These are phyloP conservation scores for Colletotrichum filicis DNA, from an alignment of 2,329 filamentous ascomycete genomes.

Conservation along the genomic window DNA sequence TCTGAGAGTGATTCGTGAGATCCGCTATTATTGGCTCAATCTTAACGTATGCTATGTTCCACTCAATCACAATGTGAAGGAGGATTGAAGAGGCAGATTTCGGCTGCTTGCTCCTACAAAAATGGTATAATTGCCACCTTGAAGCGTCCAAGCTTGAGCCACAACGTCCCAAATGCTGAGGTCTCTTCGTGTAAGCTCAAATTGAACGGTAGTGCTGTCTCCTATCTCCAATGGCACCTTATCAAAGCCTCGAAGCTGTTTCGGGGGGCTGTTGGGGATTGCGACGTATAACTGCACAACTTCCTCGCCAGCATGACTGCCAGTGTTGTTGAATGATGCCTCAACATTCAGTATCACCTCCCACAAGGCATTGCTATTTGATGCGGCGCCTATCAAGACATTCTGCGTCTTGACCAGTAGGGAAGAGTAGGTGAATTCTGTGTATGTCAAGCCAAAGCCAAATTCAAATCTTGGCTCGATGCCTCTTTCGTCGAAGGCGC, in stretches of 20 bases:
- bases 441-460: conserved; percentile 67
- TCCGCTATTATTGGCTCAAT: no score
- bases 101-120: conserved; percentile 61
- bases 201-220: conserved; percentile 50
- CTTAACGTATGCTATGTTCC: no score
- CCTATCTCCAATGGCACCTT: conserved; percentile 37
- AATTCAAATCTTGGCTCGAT: conserved; percentile 65
- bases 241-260: conserved; percentile 71
- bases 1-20: no score
- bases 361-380: conserved; percentile 59
- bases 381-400: conserved; percentile 43
- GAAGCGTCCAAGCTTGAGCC: conserved; percentile 70
- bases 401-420: conserved; percentile 47
- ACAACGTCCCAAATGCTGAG: conserved; percentile 73
- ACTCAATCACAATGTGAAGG: no score
- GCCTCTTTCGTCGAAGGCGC: conserved; percentile 60
- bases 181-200: conserved; percentile 70
- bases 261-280: conserved; percentile 58
- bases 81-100: conserved; percentile 49
- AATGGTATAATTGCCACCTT: conserved; percentile 54
- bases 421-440: conserved; percentile 60
- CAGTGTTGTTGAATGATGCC: conserved; percentile 55
- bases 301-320: conserved; percentile 54
- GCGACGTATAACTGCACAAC: conserved; percentile 61
- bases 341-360: conserved; percentile 53